These are phyloP conservation scores for Micractinium sp. DNA, from an alignment of 139 green algal species.

Conservation along the genomic window DNA sequence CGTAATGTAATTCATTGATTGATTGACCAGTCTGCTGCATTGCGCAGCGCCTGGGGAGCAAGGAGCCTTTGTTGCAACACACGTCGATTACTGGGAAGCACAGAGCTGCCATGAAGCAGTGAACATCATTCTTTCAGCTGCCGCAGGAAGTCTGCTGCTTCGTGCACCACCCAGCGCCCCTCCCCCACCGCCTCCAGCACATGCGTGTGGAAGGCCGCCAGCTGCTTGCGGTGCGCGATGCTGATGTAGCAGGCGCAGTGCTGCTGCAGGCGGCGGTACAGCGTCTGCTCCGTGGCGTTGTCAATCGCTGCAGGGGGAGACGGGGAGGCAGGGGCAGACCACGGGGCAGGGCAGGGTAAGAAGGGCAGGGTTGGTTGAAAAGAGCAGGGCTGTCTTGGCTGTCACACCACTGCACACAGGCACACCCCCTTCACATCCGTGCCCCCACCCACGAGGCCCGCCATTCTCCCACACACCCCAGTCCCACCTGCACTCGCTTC, in stretches of 20 bases:
- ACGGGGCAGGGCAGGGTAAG: too few relatives aligned
- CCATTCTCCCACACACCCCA: too few relatives aligned
- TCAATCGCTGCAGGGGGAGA: constrained; percentile 61
- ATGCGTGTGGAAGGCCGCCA: constrained; percentile 78
- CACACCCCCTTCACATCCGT: not conserved
- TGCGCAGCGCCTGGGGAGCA: too few relatives aligned
- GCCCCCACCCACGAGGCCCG: not conserved
- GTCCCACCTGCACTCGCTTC: too few relatives aligned
- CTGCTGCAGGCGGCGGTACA: constrained; percentile 63
- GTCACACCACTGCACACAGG: too few relatives aligned
- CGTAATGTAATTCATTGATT: too few relatives aligned
- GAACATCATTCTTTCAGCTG: not conserved
- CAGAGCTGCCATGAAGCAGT: not conserved
- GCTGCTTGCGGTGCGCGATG: constrained; percentile 77
- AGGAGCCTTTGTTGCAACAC: too few relatives aligned
- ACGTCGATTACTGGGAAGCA: too few relatives aligned
- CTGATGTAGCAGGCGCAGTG: constrained; percentile 68
- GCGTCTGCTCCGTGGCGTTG: constrained; percentile 55
- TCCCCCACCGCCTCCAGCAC: constrained; percentile 63
- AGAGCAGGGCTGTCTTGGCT: too few relatives aligned
- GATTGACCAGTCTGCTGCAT: too few relatives aligned
- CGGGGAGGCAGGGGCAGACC: too few relatives aligned
- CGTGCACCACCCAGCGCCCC: constrained; percentile 28
- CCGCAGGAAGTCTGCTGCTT: not conserved
- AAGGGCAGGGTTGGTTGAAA: not conserved